Base-by-base conservation (phyloP, 2,329 filamentous ascomycete species). In the Neonectria hederae region DNA sequence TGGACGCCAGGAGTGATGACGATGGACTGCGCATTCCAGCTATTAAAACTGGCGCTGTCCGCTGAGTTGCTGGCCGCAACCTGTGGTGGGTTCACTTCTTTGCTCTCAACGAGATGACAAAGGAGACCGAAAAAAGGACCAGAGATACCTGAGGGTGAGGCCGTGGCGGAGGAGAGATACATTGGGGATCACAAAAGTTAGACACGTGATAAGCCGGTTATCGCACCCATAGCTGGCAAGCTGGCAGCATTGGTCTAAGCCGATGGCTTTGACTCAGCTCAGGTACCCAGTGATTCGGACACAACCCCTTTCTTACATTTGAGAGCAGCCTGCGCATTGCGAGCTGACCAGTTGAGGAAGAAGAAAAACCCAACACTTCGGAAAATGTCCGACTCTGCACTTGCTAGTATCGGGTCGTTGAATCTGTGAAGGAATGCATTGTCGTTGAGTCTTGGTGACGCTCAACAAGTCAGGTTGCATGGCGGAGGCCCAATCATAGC, bases 21-120 rank as follows among this genome's bases (percentile, higher is more conserved):
- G 65, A 68, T 77, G 71, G 72, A 72, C 70, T 75, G 75, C 75
- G 76, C 77, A 79, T 79, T 76, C 76, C 76, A 75, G 72, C 72
- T 74, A 70, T 68, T 61, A 70, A 72, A 71, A 68, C 70, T 70
- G 63, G 72, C 69, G 67, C 71, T 70, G 72, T 72, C 74, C 71
- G 70, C 70, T 65, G 71, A 73, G 75, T 76, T 73, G 69, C 73
- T 74, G 72, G 70, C 75, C 75, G 74, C 75, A 74, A 75, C 74
- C 74, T 72, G 68, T 73, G 56, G 65, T 69, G 66, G 69, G 72
- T 74, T 69, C 68, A 66, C 68, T 68, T 64, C 68, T 73, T 73
- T 72, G 67, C 66, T 68, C 65, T 71, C 69, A 35, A 49, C 45
- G 62, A 65, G 71, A 67, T 73, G 59, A 58, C 62, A 69, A 66